phyloP scores from a whole-genome alignment of 495 filamentous ascomycete genomes.

The Aspergillus asperescens region DNA sequence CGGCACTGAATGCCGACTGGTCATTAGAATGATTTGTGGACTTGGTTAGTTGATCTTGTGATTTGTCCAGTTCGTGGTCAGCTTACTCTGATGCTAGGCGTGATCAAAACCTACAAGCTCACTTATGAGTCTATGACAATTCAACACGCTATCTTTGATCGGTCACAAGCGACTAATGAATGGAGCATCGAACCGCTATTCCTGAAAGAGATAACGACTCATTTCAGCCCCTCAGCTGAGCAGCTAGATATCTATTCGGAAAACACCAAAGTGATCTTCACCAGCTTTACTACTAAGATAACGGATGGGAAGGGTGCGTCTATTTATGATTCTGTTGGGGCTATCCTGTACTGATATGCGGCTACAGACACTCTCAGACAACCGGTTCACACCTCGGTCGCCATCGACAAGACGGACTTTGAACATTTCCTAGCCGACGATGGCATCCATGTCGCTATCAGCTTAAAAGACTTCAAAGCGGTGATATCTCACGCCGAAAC shows the following conservation, averaged over 20 bases:
- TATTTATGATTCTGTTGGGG: not conserved
- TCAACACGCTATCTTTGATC: slow-evolving; percentile 85
- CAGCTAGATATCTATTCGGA: slow-evolving; percentile 84
- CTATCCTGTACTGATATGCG: not conserved
- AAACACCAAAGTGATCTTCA: slow-evolving; percentile 66
- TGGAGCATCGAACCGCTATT: slow-evolving; percentile 75
- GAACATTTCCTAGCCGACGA: slow-evolving; percentile 73
- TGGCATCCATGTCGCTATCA: slow-evolving; percentile 79
- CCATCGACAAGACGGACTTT: slow-evolving; percentile 82
- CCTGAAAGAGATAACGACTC: slow-evolving; percentile 78
- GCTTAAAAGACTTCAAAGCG: slow-evolving; percentile 91
- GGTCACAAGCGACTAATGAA: slow-evolving; percentile 57
- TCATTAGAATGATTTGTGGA: slow-evolving; percentile 76
- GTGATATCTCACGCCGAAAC: slow-evolving; percentile 81
- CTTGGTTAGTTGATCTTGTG: slow-evolving; percentile 53
- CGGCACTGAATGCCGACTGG: slow-evolving; percentile 69
- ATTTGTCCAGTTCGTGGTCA: not conserved
- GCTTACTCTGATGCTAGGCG: slow-evolving; percentile 47
- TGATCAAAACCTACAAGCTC: slow-evolving; percentile 86
- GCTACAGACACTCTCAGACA: slow-evolving; percentile 78
- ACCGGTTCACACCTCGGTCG: slow-evolving; percentile 86
- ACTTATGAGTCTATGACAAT: slow-evolving; percentile 80
- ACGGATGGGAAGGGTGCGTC: slow-evolving; percentile 69
- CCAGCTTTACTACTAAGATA: slow-evolving; percentile 91
- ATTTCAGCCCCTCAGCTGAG: slow-evolving; percentile 87